phyloP scores from a whole-genome alignment of 306 rosid genomes.

The Dicorynia guianensis region DNA sequence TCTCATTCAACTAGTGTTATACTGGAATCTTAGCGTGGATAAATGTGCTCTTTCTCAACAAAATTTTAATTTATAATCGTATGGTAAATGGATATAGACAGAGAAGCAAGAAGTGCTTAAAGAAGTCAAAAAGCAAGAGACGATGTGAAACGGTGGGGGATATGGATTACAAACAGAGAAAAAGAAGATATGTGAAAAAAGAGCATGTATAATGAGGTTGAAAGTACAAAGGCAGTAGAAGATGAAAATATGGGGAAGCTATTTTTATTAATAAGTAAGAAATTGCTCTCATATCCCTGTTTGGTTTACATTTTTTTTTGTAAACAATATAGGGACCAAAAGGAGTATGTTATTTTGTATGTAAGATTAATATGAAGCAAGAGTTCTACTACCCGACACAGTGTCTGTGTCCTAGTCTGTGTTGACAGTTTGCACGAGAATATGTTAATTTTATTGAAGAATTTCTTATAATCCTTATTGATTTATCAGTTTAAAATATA shows the following conservation, averaged over 20 bases:
- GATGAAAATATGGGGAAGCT: neutral
- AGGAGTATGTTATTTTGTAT: neutral
- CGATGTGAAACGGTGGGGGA: too few species aligned
- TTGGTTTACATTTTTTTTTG: too few species aligned
- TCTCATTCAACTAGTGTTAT: conserved; percentile 1
- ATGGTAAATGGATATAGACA: neutral
- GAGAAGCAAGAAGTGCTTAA: neutral
- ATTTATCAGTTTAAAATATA: neutral
- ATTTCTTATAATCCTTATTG: neutral
- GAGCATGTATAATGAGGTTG: neutral
- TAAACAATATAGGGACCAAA: too few species aligned
- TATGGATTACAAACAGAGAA: neutral
- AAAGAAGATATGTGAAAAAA: neutral
- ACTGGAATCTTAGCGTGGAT: neutral
- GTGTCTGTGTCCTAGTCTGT: neutral
- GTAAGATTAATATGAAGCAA: neutral
- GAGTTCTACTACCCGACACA: neutral
- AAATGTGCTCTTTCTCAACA: too few species aligned
- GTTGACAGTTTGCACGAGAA: neutral
- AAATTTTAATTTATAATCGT: too few species aligned
- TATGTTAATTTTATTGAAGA: neutral
- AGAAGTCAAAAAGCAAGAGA: neutral
- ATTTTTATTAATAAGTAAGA: neutral
- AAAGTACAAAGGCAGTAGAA: neutral
- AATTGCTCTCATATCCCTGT: neutral